Evolutionary conservation across 2,329 filamentous ascomycete genomes (phyloP).

Genomic region (Colletotrichum filicis): DNA sequence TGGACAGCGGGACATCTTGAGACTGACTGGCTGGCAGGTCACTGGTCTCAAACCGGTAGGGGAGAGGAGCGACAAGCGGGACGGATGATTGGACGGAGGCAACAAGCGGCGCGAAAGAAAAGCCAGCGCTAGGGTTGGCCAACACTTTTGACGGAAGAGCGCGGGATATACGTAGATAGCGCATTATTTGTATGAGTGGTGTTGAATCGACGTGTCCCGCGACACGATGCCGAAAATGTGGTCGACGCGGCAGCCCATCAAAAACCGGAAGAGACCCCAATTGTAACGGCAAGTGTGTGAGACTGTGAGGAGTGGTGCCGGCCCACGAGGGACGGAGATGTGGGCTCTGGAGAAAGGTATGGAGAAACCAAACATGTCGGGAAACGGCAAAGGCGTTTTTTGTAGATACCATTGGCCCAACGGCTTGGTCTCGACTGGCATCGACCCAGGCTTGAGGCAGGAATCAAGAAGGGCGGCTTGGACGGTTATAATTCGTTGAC

Average conservation of each 20-base stretch:
- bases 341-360: background rate
- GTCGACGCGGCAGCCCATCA: constrained; percentile 22
- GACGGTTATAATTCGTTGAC: background rate
- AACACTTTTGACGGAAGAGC: background rate
- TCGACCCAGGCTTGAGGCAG: too few relatives aligned
- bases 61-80: background rate
- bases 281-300: constrained; percentile 27
- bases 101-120: background rate
- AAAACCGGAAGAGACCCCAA: background rate
- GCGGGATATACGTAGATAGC: background rate
- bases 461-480: background rate
- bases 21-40: constrained; percentile 21
- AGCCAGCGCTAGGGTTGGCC: background rate
- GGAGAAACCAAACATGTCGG: background rate
- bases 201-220: constrained; percentile 2
- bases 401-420: background rate
- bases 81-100: background rate
- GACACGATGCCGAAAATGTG: constrained; percentile 3
- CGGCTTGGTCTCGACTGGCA: background rate
- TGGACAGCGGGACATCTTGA: background rate
- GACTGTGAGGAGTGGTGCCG: constrained; percentile 5
- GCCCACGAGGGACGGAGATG: background rate
- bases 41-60: background rate
- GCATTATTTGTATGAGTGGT: background rate
- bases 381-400: background rate